Percentiles rank a stretch among this genome's conserved stretches.
Conservation (phyloP, 1,139 yeast species). For the Geotrichum candidum region DNA sequence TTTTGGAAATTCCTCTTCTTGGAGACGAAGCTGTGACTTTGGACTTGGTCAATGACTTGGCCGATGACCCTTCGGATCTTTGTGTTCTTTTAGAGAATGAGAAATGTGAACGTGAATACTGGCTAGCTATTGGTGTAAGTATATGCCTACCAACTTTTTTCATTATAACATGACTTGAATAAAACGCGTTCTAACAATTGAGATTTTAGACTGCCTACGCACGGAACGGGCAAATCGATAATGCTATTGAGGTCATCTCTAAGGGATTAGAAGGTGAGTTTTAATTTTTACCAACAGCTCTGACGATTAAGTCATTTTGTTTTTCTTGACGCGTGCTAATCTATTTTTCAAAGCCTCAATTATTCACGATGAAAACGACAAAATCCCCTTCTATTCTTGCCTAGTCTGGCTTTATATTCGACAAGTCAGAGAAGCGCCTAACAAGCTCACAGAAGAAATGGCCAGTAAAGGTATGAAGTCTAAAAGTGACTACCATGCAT, state of each 20-base stretch:
- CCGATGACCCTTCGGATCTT: conserved; percentile 83
- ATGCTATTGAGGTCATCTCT: conserved; percentile 58
- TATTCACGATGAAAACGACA: conserved; percentile 43
- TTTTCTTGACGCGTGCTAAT: not conserved
- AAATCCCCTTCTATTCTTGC: conserved; percentile 52
- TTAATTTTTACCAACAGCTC: not conserved
- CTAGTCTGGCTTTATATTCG: conserved; percentile 69
- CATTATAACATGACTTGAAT: not conserved
- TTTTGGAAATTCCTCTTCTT: conserved; percentile 39
- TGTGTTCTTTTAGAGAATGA: conserved; percentile 74
- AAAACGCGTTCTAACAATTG: conserved; percentile 5
- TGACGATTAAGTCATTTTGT: not conserved
- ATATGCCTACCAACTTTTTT: not conserved
- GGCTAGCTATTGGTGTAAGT: conserved; percentile 66
- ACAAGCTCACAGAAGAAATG: conserved; percentile 27
- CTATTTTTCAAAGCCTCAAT: conserved; percentile 20
- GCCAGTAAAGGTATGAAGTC: conserved; percentile 19
- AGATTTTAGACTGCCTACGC: conserved; percentile 57
- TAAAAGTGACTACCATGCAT: conserved; percentile 27
- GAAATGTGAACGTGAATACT: conserved; percentile 64
- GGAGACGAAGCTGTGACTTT: conserved; percentile 38
- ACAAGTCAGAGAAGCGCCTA: conserved; percentile 40
- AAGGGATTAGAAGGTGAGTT: conserved; percentile 48
- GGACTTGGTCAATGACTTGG: conserved; percentile 59
- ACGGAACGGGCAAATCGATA: conserved; percentile 50